Evolutionary conservation across 202 grass and related monocot genomes (phyloP).

Genomic region (Carex arenaria): DNA sequence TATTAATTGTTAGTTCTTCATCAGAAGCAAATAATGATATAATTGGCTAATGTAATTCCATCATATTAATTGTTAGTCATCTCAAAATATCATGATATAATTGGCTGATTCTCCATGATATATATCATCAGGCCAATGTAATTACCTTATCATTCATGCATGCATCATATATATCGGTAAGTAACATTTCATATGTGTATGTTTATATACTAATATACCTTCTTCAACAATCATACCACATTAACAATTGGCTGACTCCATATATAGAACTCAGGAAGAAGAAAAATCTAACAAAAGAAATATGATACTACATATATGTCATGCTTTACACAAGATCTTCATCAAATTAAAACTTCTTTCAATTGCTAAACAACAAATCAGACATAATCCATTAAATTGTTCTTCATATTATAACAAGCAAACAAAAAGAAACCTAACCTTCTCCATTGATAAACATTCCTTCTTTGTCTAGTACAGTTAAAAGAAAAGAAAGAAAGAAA

Average conservation of each 20-base stretch:
- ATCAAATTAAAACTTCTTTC: neutral
- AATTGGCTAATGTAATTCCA: neutral
- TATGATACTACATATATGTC: neutral
- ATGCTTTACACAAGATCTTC: neutral
- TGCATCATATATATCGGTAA: neutral
- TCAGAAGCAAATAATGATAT: slow-evolving; percentile 13
- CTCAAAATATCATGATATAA: neutral
- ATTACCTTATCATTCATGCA: neutral
- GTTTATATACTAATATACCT: neutral
- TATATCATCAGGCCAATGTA: neutral
- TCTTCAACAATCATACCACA: neutral
- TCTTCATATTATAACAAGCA: slow-evolving; percentile 26
- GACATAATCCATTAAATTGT: slow-evolving; percentile 5
- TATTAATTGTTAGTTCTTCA: neutral
- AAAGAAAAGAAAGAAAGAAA: slow-evolving; percentile 2
- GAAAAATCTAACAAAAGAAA: neutral
- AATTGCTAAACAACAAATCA: neutral
- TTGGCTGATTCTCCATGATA: neutral
- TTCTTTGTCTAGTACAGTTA: slow-evolving; percentile 17
- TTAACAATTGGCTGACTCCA: neutral
- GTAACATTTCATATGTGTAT: neutral
- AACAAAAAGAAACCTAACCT: neutral
- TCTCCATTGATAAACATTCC: slow-evolving; percentile 27
- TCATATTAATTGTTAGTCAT: neutral
- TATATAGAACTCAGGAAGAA: neutral